A percentile compares a stretch with the other conserved stretches of the same genome.
These are phyloP conservation scores for Trichoderma asperelloides DNA, from an alignment of 495 filamentous ascomycete genomes.

Conservation along the genomic window DNA sequence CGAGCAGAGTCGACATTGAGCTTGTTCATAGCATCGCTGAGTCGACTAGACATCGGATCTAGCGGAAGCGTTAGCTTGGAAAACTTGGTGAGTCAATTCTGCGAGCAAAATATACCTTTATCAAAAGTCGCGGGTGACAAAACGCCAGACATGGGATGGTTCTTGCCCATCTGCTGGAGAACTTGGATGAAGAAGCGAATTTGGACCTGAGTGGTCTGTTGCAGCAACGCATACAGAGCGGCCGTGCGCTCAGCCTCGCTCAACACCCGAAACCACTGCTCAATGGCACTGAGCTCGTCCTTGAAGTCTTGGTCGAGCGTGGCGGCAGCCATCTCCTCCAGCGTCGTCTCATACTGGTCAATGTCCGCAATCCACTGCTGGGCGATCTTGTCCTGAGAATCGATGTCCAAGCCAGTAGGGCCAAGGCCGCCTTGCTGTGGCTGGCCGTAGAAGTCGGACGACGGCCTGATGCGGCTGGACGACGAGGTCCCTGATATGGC, in stretches of 20 bases:
- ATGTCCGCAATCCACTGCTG: slow-evolving; percentile 99
- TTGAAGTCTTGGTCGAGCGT: slow-evolving; percentile 99
- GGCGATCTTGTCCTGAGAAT: slow-evolving; percentile 84
- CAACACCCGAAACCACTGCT: slow-evolving; percentile 97
- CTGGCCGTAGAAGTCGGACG: slow-evolving; percentile 89
- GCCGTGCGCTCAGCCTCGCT: slow-evolving; percentile 95
- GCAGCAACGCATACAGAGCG: slow-evolving; percentile 86
- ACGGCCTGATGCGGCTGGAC: slow-evolving; percentile 77
- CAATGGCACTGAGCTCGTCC: slow-evolving; percentile 95
- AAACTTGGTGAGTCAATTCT: slow-evolving; percentile 3
- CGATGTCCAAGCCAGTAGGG: slow-evolving; percentile 51
- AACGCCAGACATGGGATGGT: slow-evolving; percentile 93
- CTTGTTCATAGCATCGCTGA: slow-evolving; percentile 98
- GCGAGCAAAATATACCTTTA: slow-evolving; percentile 54
- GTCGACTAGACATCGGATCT: slow-evolving; percentile 96
- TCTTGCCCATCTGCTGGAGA: slow-evolving; percentile 95
- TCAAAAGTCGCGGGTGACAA: slow-evolving; percentile 95
- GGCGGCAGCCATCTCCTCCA: slow-evolving; percentile 98
- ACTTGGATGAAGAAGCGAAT: slow-evolving; percentile 99
- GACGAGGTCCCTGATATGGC: slow-evolving; percentile 68
- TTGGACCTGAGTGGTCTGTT: slow-evolving; percentile 98
- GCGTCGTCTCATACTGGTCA: slow-evolving; percentile 91
- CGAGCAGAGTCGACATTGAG: slow-evolving; percentile 76
- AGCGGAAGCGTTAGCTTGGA: slow-evolving; percentile 8
- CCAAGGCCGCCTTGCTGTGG: slow-evolving; percentile 49